Percentiles rank a stretch among this genome's conserved stretches.
phyloP scores from a whole-genome alignment of 108 stramenopile genomes.

The Discostella stelligeroides region DNA sequence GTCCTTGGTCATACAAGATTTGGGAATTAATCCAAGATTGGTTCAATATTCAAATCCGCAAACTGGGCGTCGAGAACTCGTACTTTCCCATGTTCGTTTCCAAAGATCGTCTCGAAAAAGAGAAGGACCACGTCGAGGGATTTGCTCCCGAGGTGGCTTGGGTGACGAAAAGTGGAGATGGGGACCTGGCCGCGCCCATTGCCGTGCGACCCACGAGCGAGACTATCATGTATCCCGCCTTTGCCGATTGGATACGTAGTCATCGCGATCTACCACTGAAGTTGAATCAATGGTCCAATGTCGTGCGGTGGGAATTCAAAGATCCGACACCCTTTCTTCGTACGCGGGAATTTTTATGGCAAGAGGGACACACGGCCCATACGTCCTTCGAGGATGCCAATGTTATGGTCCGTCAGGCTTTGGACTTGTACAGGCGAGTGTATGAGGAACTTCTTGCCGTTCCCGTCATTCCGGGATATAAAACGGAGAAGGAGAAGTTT shows the following conservation, averaged over 20 bases:
- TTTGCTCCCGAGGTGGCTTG: constrained; percentile 99
- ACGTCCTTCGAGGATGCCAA: constrained; percentile 95
- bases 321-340: constrained; percentile 98
- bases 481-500: constrained; percentile 98
- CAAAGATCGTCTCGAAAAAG: constrained; percentile 90
- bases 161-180: constrained; percentile 92
- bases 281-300: constrained; percentile 99
- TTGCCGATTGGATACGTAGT: constrained; percentile 94
- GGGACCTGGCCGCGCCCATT: constrained; percentile 94
- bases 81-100: constrained; percentile 99
- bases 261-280: constrained; percentile 96
- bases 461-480: constrained; percentile 97
- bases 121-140: constrained; percentile 99
- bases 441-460: constrained; percentile 99
- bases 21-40: constrained; percentile 98
- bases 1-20: constrained; percentile 98
- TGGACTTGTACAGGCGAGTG: constrained; percentile 94
- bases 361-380: constrained; percentile 99
- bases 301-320: constrained; percentile 99
- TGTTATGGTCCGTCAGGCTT: constrained; percentile 93
- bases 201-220: constrained; percentile 98
- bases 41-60: constrained; percentile 90
- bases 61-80: constrained; percentile 92
- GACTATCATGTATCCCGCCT: constrained; percentile 99
- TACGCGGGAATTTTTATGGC: constrained; percentile 99